A percentile compares a stretch with the other conserved stretches of the same genome.
Evolutionary conservation across 495 filamentous ascomycete species (phyloP).

Genomic region (Penicillium steckii): DNA sequence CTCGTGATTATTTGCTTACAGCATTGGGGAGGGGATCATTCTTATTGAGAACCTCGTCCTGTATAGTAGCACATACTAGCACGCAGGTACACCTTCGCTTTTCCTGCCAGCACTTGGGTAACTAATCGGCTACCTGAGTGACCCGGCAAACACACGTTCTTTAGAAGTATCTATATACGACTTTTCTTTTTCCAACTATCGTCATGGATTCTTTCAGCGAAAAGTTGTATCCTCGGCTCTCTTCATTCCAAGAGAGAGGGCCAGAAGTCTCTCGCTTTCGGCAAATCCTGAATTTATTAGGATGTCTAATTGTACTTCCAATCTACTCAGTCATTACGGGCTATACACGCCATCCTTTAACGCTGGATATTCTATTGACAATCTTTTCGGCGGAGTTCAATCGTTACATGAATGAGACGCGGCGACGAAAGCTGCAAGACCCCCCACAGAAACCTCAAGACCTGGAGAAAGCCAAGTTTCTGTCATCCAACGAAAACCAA

Average conservation of each 20-base stretch:
- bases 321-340: conserved; percentile 21
- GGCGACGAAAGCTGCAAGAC: conserved; percentile 12
- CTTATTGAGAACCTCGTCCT: background rate
- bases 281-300: conserved; percentile 26
- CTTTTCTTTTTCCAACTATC: background rate
- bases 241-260: conserved; percentile 19
- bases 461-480: conserved; percentile 12
- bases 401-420: conserved; percentile 22
- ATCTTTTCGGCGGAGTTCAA: conserved; percentile 28
- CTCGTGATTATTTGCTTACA: background rate
- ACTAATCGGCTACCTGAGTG: background rate
- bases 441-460: conserved; percentile 2
- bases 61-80: background rate
- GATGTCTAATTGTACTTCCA: conserved; percentile 23
- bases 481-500: background rate
- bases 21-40: background rate
- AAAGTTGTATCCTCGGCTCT: conserved; percentile 13
- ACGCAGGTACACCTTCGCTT: background rate
- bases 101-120: background rate
- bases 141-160: background rate
- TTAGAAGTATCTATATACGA: background rate
- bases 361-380: conserved; percentile 23
- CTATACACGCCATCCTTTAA: conserved; percentile 23
- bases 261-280: conserved; percentile 24
- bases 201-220: conserved; percentile 11